Percentiles rank a stretch among this genome's conserved stretches.
Conservation (phyloP, 2,329 filamentous ascomycete genomes). For the Hawksworthiomyces lignivorus region DNA sequence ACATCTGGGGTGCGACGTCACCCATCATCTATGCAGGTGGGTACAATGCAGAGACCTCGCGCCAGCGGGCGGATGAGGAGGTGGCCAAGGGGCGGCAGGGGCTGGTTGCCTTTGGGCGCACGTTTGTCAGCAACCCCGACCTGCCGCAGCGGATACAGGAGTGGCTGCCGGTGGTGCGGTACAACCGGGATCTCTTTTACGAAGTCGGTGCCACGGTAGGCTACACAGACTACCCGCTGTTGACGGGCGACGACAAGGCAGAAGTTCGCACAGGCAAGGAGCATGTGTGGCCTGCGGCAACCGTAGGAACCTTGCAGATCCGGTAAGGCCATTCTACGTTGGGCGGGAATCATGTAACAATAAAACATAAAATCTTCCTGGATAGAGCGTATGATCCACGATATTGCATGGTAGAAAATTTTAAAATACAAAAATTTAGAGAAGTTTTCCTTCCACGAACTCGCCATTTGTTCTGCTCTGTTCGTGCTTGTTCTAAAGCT, state of each 20-base stretch:
- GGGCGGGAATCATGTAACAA: too few species aligned
- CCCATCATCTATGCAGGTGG: constrained; percentile 4
- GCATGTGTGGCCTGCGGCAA: constrained; percentile 4
- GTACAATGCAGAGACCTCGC: constrained; percentile 1
- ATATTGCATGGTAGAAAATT: too few species aligned
- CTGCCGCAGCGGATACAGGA: constrained; percentile 1
- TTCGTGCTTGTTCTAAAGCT: too few species aligned
- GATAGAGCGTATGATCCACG: too few species aligned
- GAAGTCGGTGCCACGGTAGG: not conserved
- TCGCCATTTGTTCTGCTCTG: too few species aligned
- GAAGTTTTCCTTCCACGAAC: too few species aligned
- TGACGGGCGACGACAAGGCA: not conserved
- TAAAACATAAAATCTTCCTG: too few species aligned
- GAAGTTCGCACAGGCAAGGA: not conserved
- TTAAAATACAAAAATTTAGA: not conserved
- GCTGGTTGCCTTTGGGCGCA: constrained; percentile 4
- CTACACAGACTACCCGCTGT: constrained; percentile 2
- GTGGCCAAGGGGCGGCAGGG: not conserved
- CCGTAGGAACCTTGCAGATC: too few species aligned
- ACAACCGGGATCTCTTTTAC: constrained; percentile 5
- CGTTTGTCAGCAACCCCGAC: constrained; percentile 6
- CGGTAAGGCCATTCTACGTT: too few species aligned
- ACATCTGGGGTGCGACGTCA: constrained; percentile 1
- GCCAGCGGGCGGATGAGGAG: not conserved
- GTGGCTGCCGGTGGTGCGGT: constrained; percentile 4